Conservation (phyloP, 1,139 yeast species). For the Zygoascus sp. region DNA sequence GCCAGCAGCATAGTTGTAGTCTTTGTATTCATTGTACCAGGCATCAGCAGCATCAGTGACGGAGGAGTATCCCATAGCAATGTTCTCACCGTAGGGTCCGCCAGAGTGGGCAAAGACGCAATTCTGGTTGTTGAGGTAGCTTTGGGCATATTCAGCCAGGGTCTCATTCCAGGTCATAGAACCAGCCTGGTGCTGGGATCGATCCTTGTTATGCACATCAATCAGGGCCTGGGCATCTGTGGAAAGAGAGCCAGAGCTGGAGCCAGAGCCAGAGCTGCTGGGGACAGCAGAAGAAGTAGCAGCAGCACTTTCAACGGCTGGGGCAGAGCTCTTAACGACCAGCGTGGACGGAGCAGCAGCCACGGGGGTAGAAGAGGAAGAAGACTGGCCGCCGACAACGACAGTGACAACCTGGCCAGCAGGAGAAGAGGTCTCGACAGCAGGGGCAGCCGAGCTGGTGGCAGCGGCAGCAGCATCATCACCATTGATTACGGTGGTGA, state of each 20-base stretch:
- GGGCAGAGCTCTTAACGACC: conserved; percentile 1
- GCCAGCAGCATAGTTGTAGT: conserved; percentile 52
- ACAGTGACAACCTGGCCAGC: conserved; percentile 2
- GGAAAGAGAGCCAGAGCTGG: conserved; percentile 12
- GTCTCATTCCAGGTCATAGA: conserved; percentile 59
- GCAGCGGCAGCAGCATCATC: not conserved
- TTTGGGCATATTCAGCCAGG: conserved; percentile 63
- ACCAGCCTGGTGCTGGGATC: conserved; percentile 62
- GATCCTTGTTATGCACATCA: conserved; percentile 60
- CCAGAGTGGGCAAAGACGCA: conserved; percentile 78
- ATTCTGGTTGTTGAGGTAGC: conserved; percentile 54
- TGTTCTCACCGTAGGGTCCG: conserved; percentile 80
- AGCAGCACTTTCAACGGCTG: not conserved
- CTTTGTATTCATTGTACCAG: conserved; percentile 66
- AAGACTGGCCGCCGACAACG: conserved; percentile 15
- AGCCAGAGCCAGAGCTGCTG: not conserved
- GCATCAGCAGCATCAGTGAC: conserved; percentile 64
- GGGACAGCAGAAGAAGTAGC: conserved; percentile 8
- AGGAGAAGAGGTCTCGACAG: conserved; percentile 11
- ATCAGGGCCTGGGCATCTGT: conserved; percentile 34
- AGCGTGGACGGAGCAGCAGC: conserved; percentile 15
- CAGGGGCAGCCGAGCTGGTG: conserved; percentile 4
- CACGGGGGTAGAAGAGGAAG: conserved; percentile 18
- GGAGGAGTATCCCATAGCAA: conserved; percentile 64
- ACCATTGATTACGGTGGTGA: conserved; percentile 12